Evolutionary conservation across 2,329 filamentous ascomycete species (phyloP).

Genomic region (Parastagonospora nodorum): DNA sequence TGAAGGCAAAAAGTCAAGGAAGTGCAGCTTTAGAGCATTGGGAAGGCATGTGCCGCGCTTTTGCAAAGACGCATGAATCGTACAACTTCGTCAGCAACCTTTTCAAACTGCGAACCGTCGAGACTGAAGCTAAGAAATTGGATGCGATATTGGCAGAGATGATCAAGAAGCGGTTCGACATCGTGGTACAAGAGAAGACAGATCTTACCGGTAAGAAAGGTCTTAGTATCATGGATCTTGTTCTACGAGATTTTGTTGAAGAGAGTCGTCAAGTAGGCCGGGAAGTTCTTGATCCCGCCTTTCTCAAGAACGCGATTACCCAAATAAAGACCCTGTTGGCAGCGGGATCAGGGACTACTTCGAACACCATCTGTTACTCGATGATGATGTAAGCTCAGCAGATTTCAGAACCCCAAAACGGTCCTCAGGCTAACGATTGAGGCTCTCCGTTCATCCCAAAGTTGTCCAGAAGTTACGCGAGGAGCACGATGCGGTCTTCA

Average conservation of each 20-base stretch:
- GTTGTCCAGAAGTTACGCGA: constrained; percentile 40
- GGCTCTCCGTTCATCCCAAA: constrained; percentile 33
- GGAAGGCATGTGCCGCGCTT: constrained; percentile 18
- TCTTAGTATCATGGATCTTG: constrained; percentile 43
- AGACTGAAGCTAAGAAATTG: constrained; percentile 25
- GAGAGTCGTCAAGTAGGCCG: constrained; percentile 19
- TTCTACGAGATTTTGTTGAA: constrained; percentile 34
- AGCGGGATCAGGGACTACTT: constrained; percentile 52
- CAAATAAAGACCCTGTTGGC: constrained; percentile 50
- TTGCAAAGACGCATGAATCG: constrained; percentile 14
- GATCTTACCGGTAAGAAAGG: constrained; percentile 44
- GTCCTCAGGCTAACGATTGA: background rate
- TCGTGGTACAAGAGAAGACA: constrained; percentile 35
- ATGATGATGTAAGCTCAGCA: constrained; percentile 24
- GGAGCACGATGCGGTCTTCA: constrained; percentile 61
- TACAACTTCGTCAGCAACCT: constrained; percentile 27
- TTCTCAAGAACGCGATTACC: constrained; percentile 43
- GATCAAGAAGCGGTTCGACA: constrained; percentile 46
- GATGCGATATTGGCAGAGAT: constrained; percentile 39
- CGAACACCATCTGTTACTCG: constrained; percentile 35
- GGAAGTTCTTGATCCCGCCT: constrained; percentile 35
- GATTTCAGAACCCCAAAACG: background rate
- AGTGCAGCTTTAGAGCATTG: constrained; percentile 26
- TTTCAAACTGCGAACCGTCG: constrained; percentile 12
- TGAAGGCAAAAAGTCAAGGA: constrained; percentile 30